Evolutionary conservation across 2,329 filamentous ascomycete genomes (phyloP), one percentile per base, ranked within the genome.

Genomic region (Stenocarpella maydis): DNA sequence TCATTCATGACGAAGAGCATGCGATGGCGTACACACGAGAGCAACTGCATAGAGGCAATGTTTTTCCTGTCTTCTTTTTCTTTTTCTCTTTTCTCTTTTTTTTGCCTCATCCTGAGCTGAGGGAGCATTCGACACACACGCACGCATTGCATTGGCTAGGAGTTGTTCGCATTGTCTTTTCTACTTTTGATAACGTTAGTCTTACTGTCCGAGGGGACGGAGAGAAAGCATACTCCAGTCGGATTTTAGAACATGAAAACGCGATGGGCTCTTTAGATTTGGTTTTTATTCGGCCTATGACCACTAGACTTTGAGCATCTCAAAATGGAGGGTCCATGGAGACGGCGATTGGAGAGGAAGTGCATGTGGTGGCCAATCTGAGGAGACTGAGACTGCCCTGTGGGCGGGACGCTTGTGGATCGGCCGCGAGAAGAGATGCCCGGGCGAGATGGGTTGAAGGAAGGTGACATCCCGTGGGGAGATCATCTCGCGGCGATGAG

Each of bases 81-180:
- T 37, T 21, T 21, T 47, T 21, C 21, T 31, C 8, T 4, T 4
- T 21, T 26, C 26, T 24, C 37, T 24, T 39, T 39, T 24, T 14
- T 9, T 47, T 34, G 21, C 26, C 31, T 8, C 3, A 2, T 41
- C 58, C 7, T 19, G 24, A 41, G 17, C 34, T 41, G 34, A 41
- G 58, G 58, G 34, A 6, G 58, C 58, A 61, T 61, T 47, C 41
- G 58, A 61, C 47, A 61, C 58, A 61, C 55, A 61, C 58, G 41
- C 17, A 61, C 58, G n/a, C 58, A 61, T 47, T 61, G 58, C 58
- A 61, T 61, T 61, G 58, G 41, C 41, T 47, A 34, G 58, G 58
- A 61, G 58, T 61, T 61, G 1, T 45, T 47, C 26, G 41, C 41
- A 47, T 45, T 47, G 41, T 2, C 45, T 61, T 43, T 60, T n/a